These are phyloP conservation scores for Penicillium vulpinum DNA, from an alignment of 2,329 filamentous ascomycete species.

Conservation along the genomic window DNA sequence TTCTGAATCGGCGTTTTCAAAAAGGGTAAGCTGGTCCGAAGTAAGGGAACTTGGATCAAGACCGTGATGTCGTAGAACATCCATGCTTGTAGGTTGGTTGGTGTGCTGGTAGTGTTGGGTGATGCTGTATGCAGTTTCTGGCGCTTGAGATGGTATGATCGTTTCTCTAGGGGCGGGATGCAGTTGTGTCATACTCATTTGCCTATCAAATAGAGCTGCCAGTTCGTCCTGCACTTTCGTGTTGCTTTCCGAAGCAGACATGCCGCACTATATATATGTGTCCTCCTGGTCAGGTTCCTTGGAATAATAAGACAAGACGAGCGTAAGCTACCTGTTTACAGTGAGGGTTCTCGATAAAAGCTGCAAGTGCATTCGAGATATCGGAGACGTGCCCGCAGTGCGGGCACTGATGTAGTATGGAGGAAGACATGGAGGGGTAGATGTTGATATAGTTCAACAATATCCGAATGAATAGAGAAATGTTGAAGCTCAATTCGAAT, in stretches of 20 bases:
- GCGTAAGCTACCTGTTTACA: constrained; percentile 43
- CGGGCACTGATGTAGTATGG: constrained; percentile 40
- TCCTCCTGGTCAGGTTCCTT: constrained; percentile 20
- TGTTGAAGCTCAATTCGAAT: not conserved
- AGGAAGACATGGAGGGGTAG: constrained; percentile 35
- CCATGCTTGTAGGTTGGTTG: constrained; percentile 45
- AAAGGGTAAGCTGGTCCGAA: constrained; percentile 73
- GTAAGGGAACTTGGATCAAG: constrained; percentile 71
- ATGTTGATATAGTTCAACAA: not conserved
- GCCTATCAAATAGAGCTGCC: constrained; percentile 73
- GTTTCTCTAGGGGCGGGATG: constrained; percentile 36
- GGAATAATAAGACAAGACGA: constrained; percentile 20
- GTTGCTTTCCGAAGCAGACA: constrained; percentile 45
- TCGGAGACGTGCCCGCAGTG: constrained; percentile 42
- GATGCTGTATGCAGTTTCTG: constrained; percentile 68
- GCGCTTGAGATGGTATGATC: constrained; percentile 32
- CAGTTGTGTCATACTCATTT: constrained; percentile 61
- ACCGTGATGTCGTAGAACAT: constrained; percentile 65
- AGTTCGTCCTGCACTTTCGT: constrained; percentile 79
- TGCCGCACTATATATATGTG: constrained; percentile 38
- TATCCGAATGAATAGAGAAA: not conserved
- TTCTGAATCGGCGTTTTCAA: constrained; percentile 69
- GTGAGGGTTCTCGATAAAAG: constrained; percentile 40
- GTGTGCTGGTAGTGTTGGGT: constrained; percentile 70
- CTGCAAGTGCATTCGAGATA: constrained; percentile 36